Evolutionary conservation across 1,284 basidiomycete genomes (phyloP).

Genomic region (Heterobasidion annosum): DNA sequence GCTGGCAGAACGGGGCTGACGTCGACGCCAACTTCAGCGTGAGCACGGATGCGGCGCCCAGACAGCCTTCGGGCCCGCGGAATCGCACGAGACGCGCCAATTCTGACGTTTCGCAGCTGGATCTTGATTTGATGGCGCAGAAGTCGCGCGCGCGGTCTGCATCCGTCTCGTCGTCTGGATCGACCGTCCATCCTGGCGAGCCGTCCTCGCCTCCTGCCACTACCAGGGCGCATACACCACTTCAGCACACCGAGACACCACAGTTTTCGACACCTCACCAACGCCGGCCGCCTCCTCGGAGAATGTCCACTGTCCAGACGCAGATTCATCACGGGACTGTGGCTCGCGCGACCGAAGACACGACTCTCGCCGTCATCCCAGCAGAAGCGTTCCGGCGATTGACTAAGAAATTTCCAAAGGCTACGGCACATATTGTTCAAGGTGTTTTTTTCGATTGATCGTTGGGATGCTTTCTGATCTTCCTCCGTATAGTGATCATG

Average conservation of each 20-base stretch:
- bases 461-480: neutral
- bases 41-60: constrained; percentile 10
- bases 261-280: constrained; percentile 6
- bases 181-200: constrained; percentile 50
- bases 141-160: constrained; percentile 20
- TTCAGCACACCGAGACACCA: neutral
- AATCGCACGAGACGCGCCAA: constrained; percentile 28
- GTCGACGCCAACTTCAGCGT: constrained; percentile 15
- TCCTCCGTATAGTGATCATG: constrained; percentile 63
- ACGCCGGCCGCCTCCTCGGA: constrained; percentile 4
- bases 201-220: constrained; percentile 19
- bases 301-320: constrained; percentile 8
- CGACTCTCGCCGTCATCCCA: constrained; percentile 96
- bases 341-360: constrained; percentile 88
- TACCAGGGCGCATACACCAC: neutral
- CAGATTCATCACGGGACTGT: constrained; percentile 55
- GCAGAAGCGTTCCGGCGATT: constrained; percentile 91
- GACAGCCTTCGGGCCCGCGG: constrained; percentile 10
- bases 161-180: constrained; percentile 56
- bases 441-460: constrained; percentile 28
- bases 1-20: constrained; percentile 66
- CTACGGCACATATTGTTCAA: constrained; percentile 96
- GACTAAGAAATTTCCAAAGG: constrained; percentile 94
- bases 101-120: constrained; percentile 57
- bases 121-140: constrained; percentile 27